Evolutionary conservation across 1,139 yeast species (phyloP).

Genomic region (Wickerhamomyces sp.): DNA sequence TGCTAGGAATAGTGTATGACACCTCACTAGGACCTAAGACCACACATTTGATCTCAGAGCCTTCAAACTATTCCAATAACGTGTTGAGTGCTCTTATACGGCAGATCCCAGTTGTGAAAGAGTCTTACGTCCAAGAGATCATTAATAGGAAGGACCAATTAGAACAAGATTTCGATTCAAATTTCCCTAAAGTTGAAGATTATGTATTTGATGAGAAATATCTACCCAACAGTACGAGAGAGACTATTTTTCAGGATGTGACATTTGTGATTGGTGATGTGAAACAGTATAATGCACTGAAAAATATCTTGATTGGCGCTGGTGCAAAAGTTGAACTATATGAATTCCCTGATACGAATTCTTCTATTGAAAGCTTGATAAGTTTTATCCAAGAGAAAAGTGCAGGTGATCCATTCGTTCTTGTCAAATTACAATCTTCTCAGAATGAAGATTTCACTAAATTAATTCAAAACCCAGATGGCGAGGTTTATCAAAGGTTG

Average conservation of each 20-base stretch:
- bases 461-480: background rate
- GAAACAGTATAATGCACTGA: background rate
- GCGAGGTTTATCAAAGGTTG: conserved; percentile 1
- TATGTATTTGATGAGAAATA: conserved; percentile 9
- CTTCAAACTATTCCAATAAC: conserved; percentile 8
- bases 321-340: background rate
- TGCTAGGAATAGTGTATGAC: conserved; percentile 9
- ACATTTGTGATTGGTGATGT: conserved; percentile 2
- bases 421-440: conserved; percentile 2
- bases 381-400: conserved; percentile 7
- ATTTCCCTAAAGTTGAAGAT: conserved; percentile 9
- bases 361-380: conserved; percentile 2
- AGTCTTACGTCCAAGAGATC: conserved; percentile 5
- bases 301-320: conserved; percentile 1
- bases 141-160: conserved; percentile 4
- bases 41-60: conserved; percentile 13
- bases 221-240: conserved; percentile 6
- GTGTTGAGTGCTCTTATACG: conserved; percentile 13
- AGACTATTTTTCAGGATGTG: conserved; percentile 4
- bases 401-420: conserved; percentile 2
- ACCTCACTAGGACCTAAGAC: conserved; percentile 7
- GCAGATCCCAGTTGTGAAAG: conserved; percentile 12
- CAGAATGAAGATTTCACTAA: background rate
- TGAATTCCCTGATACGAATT: background rate
- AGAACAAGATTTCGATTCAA: conserved; percentile 9